Conservation (phyloP, 805 yeast genomes). For the Candida broadrunensis region DNA sequence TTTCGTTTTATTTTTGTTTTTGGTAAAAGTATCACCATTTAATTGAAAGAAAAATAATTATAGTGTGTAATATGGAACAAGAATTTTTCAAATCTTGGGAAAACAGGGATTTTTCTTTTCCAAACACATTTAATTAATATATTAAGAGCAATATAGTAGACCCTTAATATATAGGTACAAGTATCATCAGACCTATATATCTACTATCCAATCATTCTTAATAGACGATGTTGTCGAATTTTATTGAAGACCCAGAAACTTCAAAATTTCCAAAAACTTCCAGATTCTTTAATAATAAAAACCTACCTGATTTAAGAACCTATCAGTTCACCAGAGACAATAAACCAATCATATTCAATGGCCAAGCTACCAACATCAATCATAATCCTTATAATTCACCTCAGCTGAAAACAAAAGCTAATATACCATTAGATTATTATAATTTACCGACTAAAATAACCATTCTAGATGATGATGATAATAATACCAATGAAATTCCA, state of each 20-base stretch:
- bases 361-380: slow-evolving; percentile 23
- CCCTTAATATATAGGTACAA: too few species aligned
- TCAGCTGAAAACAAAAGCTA: slow-evolving; percentile 42
- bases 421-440: slow-evolving; percentile 41
- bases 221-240: too few species aligned
- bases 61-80: too few species aligned
- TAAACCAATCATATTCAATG: slow-evolving; percentile 17
- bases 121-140: too few species aligned
- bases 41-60: too few species aligned
- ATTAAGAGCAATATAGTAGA: too few species aligned
- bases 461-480: slow-evolving; percentile 5
- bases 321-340: slow-evolving; percentile 13
- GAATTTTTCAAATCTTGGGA: too few species aligned
- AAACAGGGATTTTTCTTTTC: too few species aligned
- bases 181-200: too few species aligned
- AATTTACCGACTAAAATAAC: slow-evolving; percentile 28
- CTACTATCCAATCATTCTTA: too few species aligned
- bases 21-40: too few species aligned
- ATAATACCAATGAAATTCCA: slow-evolving; percentile 41
- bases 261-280: slow-evolving; percentile 22
- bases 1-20: too few species aligned
- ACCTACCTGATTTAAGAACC: slow-evolving; percentile 21
- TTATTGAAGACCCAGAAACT: neutral
- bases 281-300: slow-evolving; percentile 19
- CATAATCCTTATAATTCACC: slow-evolving; percentile 47